Base-by-base conservation (phyloP, 2,329 filamentous ascomycete genomes). In the Fusarium sp. region DNA sequence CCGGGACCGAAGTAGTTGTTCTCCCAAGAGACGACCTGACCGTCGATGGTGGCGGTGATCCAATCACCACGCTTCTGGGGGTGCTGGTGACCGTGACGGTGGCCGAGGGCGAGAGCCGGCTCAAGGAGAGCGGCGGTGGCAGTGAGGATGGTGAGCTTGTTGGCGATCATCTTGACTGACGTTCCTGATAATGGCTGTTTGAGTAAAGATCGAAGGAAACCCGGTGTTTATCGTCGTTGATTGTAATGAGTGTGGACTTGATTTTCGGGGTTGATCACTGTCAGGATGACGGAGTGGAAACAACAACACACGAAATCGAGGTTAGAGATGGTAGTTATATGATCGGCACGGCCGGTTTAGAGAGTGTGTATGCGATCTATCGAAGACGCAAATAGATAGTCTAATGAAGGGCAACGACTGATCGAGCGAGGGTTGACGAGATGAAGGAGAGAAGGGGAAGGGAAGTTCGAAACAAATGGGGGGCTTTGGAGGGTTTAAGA, bases 361-460 rank as follows among this genome's bases (percentile, higher is more conserved):
- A 67, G 77, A 71, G 73, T 64, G 63, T 70, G 51, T 56, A 57
- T 73, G 81, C 80, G 67, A 80, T 86, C 85, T 87, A 74, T 87
- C 84, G 86, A 87, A 86, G 85, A 86, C 82, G 80, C 83, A 63
- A 68, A 78, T 74, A 53, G 50, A 53, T 53, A 53, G 50, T 43
- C 38, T 25, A 76, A 75, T 49, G 71, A 76, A 75, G 62, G 74
- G 66, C 71, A 68, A 70, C 68, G 62, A 76, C 68, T 60, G 66
- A 64, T 66, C 63, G 49, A 68, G 68, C 74, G 71, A 75, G 68
- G 73, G 69, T 62, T 69, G 63, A 64, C 59, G 57, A 65, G 72
- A 75, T 75, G 73, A 71, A 71, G 65, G 69, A 68, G 63, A 62
- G 64, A 73, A 59, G 29, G 52, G 56, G 58, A 57, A 67, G 46